Evolutionary conservation across 192 early-diverging fungal species (phyloP).

Genomic region (Gigaspora rosea): DNA sequence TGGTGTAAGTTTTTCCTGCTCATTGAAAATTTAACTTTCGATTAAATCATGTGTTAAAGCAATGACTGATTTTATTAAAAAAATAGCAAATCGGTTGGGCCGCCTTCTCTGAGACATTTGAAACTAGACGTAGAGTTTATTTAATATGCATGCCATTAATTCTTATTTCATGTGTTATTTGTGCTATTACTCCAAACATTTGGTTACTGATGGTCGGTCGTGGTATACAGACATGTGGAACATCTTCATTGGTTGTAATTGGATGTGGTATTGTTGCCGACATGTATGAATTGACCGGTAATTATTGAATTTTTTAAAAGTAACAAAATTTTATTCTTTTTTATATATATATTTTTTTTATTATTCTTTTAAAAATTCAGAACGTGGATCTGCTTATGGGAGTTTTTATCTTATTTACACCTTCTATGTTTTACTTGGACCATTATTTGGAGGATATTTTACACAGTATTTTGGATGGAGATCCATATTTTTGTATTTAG

Average conservation of each 20-base stretch:
- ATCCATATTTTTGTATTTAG: conserved; percentile 2
- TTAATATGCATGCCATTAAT: not conserved
- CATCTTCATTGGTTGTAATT: conserved; percentile 34
- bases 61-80: too few species aligned
- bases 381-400: conserved; percentile 45
- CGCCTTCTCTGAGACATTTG: not conserved
- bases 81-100: conserved; percentile 13
- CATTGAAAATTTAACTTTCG: too few species aligned
- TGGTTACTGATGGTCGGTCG: not conserved
- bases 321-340: not conserved
- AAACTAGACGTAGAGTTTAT: not conserved
- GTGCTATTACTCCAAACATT: not conserved
- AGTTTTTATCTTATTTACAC: conserved; percentile 31
- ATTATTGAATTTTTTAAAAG: not conserved
- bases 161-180: not conserved
- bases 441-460: not conserved
- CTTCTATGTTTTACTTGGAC: conserved; percentile 33
- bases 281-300: conserved; percentile 14
- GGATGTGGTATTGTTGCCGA: conserved; percentile 41
- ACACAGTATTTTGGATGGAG: not conserved
- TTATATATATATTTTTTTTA: not conserved
- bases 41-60: too few species aligned
- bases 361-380: not conserved
- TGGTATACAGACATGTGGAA: conserved; percentile 4
- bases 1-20: too few species aligned